Conservation (phyloP, 345 rosid genomes). For the Citrus australasica region DNA sequence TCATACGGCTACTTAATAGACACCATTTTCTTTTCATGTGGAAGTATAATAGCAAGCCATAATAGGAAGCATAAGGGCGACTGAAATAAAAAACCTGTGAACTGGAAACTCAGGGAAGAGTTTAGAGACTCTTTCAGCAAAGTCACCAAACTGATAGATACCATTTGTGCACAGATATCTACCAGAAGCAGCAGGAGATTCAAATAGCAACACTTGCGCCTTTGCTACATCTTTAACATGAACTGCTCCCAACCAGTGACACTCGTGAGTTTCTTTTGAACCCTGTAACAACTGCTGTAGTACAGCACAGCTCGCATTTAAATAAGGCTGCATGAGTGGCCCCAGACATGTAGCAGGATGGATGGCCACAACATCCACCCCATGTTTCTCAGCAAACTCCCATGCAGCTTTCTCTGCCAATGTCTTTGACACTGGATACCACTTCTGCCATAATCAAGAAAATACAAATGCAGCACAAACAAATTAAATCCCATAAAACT, state of each 20-base stretch:
- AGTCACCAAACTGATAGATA: conserved; percentile 67
- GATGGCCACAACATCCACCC: conserved; percentile 61
- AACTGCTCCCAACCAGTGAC: conserved; percentile 80
- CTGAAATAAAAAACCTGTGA: conserved; percentile 44
- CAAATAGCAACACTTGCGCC: conserved; percentile 57
- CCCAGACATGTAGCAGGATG: conserved; percentile 81
- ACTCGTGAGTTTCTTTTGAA: conserved; percentile 57
- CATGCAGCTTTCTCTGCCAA: conserved; percentile 81
- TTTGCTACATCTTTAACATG: conserved; percentile 75
- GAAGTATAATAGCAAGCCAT: neutral
- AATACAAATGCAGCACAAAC: neutral
- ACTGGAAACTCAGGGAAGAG: conserved; percentile 66
- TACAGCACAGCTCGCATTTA: conserved; percentile 80
- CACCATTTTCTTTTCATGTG: neutral
- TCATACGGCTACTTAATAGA: neutral
- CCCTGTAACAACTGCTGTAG: conserved; percentile 62
- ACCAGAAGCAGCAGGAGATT: conserved; percentile 60
- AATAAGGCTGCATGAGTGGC: conserved; percentile 58
- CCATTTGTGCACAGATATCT: conserved; percentile 79
- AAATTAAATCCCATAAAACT: too few relatives aligned
- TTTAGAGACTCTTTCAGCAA: conserved; percentile 52
- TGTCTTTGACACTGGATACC: conserved; percentile 82
- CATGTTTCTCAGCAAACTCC: conserved; percentile 62
- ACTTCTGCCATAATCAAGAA: conserved; percentile 39
- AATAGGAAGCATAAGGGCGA: neutral